Base-by-base conservation (phyloP, 495 filamentous ascomycete species). In the Apodospora peruviana region DNA sequence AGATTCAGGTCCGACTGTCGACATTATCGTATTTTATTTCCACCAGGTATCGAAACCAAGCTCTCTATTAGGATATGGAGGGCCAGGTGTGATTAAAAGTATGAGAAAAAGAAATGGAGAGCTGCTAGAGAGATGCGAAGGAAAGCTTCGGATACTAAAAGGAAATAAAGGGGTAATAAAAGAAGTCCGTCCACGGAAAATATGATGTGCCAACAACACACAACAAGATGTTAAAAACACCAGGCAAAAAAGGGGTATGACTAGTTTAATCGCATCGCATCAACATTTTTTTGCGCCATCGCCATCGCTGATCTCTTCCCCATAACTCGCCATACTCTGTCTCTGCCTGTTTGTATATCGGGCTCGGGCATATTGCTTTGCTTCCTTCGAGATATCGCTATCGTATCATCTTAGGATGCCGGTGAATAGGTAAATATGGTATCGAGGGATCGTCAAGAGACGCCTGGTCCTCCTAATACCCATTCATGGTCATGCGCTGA, bases 401-500 rank as follows among this genome's bases (percentile, higher is more conserved):
- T 47, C 47, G 53, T 37, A 47, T 38, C 52, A 32, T 40, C 39
- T 54, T 40, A 12, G 27, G n/a, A n/a, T n/a, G n/a, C n/a, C n/a
- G n/a, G n/a, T n/a, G n/a, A n/a, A n/a, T n/a, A n/a, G n/a, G n/a
- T n/a, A n/a, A n/a, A n/a, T n/a, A n/a, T n/a, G n/a, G n/a, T n/a
- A n/a, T 48, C 40, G 32, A 20, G 14, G 19, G 8, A 10, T 5
- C 22, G 32, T 23, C 40, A 41, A 40, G 23, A 36, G 10, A 8
- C 2, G 38, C 34, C 23, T 29, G 27, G 17, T 51, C 48, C 27
- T 47, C 52, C 70, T 86, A 93, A 73, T 95, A 95, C 65, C 93
- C 93, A 66, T 98, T 97, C 90, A 97, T 95, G 37, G 88, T 95
- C 80, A 90, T 87, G 59, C 93, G 81, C 73, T 96, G 90, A 42